These are phyloP conservation scores for Hylodesmum podocarpum DNA, from an alignment of 306 rosid species.

Conservation along the genomic window DNA sequence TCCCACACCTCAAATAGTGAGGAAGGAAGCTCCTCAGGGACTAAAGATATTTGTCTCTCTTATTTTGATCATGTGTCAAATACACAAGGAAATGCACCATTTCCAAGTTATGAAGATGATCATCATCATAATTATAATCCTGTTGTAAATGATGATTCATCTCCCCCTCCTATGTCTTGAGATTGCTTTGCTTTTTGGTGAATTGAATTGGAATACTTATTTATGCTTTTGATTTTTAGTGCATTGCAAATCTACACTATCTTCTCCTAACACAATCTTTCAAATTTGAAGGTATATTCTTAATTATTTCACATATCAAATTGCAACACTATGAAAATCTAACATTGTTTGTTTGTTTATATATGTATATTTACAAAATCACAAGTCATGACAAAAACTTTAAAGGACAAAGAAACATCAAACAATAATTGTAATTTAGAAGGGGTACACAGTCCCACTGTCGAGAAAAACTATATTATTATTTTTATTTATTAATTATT, in stretches of 20 bases:
- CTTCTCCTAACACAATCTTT: too few species aligned
- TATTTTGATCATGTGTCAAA: constrained; percentile 4
- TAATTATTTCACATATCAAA: background rate
- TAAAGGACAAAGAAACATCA: background rate
- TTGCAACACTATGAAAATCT: background rate
- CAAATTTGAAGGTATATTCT: background rate
- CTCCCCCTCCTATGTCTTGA: constrained; percentile 28
- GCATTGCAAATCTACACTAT: too few species aligned
- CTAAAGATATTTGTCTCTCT: constrained; percentile 14
- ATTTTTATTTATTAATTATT: too few species aligned
- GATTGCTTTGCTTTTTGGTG: constrained; percentile 21
- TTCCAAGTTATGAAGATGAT: constrained; percentile 12
- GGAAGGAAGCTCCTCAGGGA: constrained; percentile 56
- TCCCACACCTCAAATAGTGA: constrained; percentile 6
- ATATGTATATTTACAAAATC: too few species aligned
- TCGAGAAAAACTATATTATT: too few species aligned
- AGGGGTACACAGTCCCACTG: background rate
- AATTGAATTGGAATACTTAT: constrained; percentile 2
- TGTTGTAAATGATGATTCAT: constrained; percentile 23
- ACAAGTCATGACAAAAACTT: background rate
- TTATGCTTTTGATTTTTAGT: background rate
- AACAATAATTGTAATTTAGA: background rate
- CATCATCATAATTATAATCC: constrained; percentile 15
- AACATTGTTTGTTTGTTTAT: too few species aligned
- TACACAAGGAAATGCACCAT: background rate